Evolutionary conservation across 1,284 basidiomycete genomes (phyloP), one percentile per base, ranked within the genome.

Genomic region (Inonotus hispidus): DNA sequence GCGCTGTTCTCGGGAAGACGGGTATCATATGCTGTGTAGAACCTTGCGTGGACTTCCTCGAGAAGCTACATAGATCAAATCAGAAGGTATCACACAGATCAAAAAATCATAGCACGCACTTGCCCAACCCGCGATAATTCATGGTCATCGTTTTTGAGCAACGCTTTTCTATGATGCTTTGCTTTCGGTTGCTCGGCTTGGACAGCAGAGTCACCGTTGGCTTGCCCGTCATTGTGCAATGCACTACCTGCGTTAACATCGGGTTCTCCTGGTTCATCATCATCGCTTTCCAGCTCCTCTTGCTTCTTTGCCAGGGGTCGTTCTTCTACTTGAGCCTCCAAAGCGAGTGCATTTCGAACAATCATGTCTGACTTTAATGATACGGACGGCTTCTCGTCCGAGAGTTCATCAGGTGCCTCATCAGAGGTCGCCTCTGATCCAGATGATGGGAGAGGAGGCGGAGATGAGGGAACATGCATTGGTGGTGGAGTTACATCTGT

Each of bases 221-320:
- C 46, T 23, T 39, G 43, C 16, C 4, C 21, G 38, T 65, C 35
- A 65, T 65, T 19, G 61, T 60, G 23, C 37, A 21, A 19, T 35
- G 25, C 37, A n/a, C 66, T 56, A 21, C 61, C 41, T 32, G 57
- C 62, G 23, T 29, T 47, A 55, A 45, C 56, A 16, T 66, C 64
- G 29, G 50, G 49, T 14, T 59, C 60, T 21, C 54, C 65, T 19
- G 29, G 13, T 6, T 43, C 41, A 16, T 52, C 50, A 16, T 58
- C 63, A 39, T 62, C 67, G 53, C 58, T 69, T 61, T 75, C 83
- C 63, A 84, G 79, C 46, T 92, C 75, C 68, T 88, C 85, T 71
- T 96, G 93, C 73, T 89, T 87, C 78, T 90, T 93, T 13, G 92
- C 93, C 41, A 98, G 72, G 1, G 95, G 95, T 39, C 95, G 80